Evolutionary conservation across 495 filamentous ascomycete genomes (phyloP).

Genomic region (Xylaria palmicola): DNA sequence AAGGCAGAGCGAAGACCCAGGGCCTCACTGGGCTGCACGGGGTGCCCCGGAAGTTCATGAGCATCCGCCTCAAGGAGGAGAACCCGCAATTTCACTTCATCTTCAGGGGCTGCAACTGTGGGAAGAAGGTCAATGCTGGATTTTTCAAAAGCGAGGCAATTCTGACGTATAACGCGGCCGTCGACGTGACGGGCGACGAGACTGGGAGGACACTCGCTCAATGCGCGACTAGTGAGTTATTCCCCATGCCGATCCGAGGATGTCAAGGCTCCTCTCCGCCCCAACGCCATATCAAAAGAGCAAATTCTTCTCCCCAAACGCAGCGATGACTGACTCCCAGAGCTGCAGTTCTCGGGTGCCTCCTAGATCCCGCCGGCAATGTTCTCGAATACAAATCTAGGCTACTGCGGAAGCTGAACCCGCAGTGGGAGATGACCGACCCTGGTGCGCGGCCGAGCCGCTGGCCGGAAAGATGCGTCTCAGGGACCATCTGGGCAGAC

Average conservation of each 20-base stretch:
- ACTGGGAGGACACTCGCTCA: slow-evolving; percentile 25
- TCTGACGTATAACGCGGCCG: neutral
- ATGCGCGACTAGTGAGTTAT: slow-evolving; percentile 25
- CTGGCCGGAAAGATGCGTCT: slow-evolving; percentile 25
- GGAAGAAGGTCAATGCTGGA: slow-evolving; percentile 22
- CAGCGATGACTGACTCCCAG: too few relatives aligned
- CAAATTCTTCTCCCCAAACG: too few relatives aligned
- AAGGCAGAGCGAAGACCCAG: neutral
- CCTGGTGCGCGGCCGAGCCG: slow-evolving; percentile 18
- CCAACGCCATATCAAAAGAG: too few relatives aligned
- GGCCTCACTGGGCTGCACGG: slow-evolving; percentile 21
- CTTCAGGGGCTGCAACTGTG: slow-evolving; percentile 27
- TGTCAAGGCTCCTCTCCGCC: too few relatives aligned
- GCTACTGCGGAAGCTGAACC: neutral
- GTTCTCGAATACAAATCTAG: neutral
- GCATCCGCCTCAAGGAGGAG: slow-evolving; percentile 15
- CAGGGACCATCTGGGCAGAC: slow-evolving; percentile 20
- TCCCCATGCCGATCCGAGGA: too few relatives aligned
- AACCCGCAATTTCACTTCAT: slow-evolving; percentile 19
- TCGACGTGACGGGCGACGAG: slow-evolving; percentile 19
- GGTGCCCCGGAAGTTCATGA: slow-evolving; percentile 19
- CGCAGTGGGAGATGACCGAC: slow-evolving; percentile 11
- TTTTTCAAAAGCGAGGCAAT: slow-evolving; percentile 22
- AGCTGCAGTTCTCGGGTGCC: slow-evolving; percentile 17
- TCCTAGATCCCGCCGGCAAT: slow-evolving; percentile 14